Conservation (phyloP, 1,139 yeast genomes). For the Yamadazyma conglobata region DNA sequence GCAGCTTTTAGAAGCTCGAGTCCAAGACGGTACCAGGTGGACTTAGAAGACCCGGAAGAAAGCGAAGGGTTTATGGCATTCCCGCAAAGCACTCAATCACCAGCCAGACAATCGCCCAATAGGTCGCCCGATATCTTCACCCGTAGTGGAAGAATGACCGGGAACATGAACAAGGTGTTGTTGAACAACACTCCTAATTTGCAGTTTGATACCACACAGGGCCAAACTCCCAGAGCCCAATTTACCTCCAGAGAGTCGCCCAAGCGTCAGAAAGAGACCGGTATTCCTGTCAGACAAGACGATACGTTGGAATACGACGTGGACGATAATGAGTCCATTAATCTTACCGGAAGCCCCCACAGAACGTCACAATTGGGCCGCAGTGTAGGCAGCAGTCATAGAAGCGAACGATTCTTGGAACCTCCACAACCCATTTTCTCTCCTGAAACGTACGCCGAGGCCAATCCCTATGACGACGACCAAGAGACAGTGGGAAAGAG, state of each 20-base stretch:
- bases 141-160: slow-evolving; percentile 37
- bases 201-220: slow-evolving; percentile 9
- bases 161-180: slow-evolving; percentile 16
- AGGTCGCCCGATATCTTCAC: slow-evolving; percentile 47
- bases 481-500: slow-evolving; percentile 14
- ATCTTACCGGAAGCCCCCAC: slow-evolving; percentile 32
- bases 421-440: slow-evolving; percentile 67
- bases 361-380: slow-evolving; percentile 25
- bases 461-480: slow-evolving; percentile 47
- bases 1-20: slow-evolving; percentile 43
- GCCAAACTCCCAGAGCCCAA: slow-evolving; percentile 47
- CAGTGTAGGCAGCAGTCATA: slow-evolving; percentile 32
- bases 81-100: slow-evolving; percentile 21
- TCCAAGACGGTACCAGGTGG: slow-evolving; percentile 32
- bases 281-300: slow-evolving; percentile 43
- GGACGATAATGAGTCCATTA: slow-evolving; percentile 17
- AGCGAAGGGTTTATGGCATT: slow-evolving; percentile 25
- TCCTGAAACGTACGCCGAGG: slow-evolving; percentile 60
- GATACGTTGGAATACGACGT: slow-evolving; percentile 26
- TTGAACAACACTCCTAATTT: slow-evolving; percentile 21
- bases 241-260: slow-evolving; percentile 68
- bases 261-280: slow-evolving; percentile 48
- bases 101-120: slow-evolving; percentile 41
- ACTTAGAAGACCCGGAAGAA: slow-evolving; percentile 20
- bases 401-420: slow-evolving; percentile 52